Evolutionary conservation across 805 yeast genomes (phyloP).

Genomic region (Kregervanrija pseudodelftensis): DNA sequence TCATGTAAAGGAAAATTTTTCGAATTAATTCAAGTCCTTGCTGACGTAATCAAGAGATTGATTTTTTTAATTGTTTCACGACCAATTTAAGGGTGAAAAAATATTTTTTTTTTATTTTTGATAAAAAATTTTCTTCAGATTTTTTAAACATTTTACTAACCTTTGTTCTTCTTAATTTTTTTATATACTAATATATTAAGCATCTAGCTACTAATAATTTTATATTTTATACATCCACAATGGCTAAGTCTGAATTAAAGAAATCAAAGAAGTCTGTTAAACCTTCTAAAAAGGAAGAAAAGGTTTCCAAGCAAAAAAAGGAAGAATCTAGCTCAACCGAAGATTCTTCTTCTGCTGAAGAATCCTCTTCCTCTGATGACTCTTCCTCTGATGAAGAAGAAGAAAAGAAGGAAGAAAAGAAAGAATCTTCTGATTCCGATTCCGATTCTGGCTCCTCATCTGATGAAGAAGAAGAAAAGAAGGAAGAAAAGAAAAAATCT

Average conservation of each 20-base stretch:
- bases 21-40: background rate
- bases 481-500: background rate
- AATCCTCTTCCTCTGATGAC: slow-evolving; percentile 11
- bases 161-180: slow-evolving; percentile 1
- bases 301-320: slow-evolving; percentile 19
- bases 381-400: slow-evolving; percentile 8
- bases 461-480: slow-evolving; percentile 10
- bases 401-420: slow-evolving; percentile 20
- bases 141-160: slow-evolving; percentile 2
- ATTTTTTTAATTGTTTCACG: background rate
- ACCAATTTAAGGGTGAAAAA: background rate
- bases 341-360: slow-evolving; percentile 18
- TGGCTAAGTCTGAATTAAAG: slow-evolving; percentile 25
- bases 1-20: no score
- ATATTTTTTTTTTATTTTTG: slow-evolving; percentile 4
- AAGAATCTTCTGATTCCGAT: slow-evolving; percentile 15
- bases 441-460: slow-evolving; percentile 15
- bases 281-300: slow-evolving; percentile 17
- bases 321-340: slow-evolving; percentile 18
- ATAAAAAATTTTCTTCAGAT: slow-evolving; percentile 1
- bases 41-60: background rate
- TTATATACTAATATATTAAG: background rate
- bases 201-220: background rate
- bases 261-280: slow-evolving; percentile 19
- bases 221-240: slow-evolving; percentile 7